Percentiles rank a stretch among this genome's conserved stretches.
Conservation (phyloP, 208 protist species). For the Novymonas esmeraldas region DNA sequence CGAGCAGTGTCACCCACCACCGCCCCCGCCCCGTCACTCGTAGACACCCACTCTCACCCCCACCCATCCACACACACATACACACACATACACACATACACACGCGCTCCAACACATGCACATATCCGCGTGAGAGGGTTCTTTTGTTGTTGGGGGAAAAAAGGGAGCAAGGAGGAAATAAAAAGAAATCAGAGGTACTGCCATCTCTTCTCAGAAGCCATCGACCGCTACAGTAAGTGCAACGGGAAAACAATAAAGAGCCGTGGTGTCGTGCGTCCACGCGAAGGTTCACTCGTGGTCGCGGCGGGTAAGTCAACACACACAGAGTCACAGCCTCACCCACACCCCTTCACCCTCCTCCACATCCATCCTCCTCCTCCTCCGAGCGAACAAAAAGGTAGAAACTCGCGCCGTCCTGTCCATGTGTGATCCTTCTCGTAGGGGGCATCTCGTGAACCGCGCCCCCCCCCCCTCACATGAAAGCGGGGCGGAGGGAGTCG, state of each 20-base stretch:
- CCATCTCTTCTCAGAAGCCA: slow-evolving; percentile 4
- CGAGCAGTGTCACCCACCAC: too few relatives aligned
- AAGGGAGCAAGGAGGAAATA: neutral
- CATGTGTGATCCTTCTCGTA: too few relatives aligned
- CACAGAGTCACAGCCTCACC: slow-evolving; percentile 9
- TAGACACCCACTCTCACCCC: too few relatives aligned
- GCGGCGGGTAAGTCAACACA: too few relatives aligned
- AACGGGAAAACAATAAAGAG: slow-evolving; percentile 15
- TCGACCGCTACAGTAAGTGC: slow-evolving; percentile 6
- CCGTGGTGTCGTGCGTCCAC: slow-evolving; percentile 22
- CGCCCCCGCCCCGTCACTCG: too few relatives aligned
- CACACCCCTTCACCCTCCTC: slow-evolving; percentile 8
- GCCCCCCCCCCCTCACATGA: too few relatives aligned
- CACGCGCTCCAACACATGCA: neutral
- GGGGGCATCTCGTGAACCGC: too few relatives aligned
- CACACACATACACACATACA: neutral
- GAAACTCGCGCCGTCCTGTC: too few relatives aligned
- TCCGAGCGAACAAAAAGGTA: too few relatives aligned
- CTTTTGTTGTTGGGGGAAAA: neutral
- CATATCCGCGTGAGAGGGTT: neutral
- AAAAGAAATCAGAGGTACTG: slow-evolving; percentile 11
- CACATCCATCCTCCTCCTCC: too few relatives aligned
- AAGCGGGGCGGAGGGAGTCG: too few relatives aligned
- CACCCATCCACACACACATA: neutral
- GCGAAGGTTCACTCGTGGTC: slow-evolving; percentile 16